Percentiles rank a stretch among this genome's conserved stretches.
Conservation (phyloP, 495 filamentous ascomycete species). For the Entonaema liquescens region DNA sequence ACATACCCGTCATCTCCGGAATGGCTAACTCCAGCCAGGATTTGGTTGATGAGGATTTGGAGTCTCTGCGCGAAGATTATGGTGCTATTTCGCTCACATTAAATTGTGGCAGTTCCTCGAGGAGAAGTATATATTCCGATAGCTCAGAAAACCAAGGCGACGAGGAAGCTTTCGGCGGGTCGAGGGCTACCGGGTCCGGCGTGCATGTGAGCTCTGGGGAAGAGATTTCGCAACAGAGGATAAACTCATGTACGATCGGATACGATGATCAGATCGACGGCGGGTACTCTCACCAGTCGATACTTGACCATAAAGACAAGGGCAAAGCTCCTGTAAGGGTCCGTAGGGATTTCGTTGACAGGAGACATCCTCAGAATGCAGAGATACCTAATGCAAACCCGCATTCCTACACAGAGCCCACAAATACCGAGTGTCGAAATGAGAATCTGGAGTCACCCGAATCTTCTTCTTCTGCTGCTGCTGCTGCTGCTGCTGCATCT, state of each 20-base stretch:
- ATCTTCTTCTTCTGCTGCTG: background rate
- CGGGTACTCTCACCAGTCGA: background rate
- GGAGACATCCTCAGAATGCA: background rate
- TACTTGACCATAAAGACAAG: conserved; percentile 11
- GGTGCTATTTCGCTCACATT: background rate
- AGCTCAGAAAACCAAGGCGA: background rate
- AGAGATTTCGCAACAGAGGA: too few species aligned
- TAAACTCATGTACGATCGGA: background rate
- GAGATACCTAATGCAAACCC: background rate
- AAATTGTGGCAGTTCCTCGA: too few species aligned
- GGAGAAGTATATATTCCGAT: too few species aligned
- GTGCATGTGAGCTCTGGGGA: too few species aligned
- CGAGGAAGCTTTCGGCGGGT: background rate
- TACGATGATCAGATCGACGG: background rate
- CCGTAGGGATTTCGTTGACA: background rate
- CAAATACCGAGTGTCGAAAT: background rate
- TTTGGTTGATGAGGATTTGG: background rate
- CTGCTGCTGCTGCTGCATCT: background rate
- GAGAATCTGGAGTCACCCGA: background rate
- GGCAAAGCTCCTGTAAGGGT: conserved; percentile 6
- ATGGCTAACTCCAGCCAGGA: background rate
- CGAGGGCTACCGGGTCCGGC: background rate
- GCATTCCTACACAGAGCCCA: background rate
- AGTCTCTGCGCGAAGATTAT: background rate
- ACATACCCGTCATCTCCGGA: background rate